Base-by-base conservation (phyloP, 228 moss, liverwort and hornwort species). In the Sphagnum fallax region DNA sequence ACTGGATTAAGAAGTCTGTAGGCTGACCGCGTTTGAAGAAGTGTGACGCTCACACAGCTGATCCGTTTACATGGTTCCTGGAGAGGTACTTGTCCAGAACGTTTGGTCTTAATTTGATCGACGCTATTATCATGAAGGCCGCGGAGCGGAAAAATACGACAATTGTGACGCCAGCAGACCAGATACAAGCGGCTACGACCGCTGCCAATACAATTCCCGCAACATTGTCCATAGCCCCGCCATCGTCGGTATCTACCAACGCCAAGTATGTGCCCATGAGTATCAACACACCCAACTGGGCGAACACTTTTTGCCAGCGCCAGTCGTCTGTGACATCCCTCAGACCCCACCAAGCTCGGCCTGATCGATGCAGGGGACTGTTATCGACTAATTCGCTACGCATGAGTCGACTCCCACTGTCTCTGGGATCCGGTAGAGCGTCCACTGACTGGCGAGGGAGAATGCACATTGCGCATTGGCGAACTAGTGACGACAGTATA, bases 251-350 rank as follows among this genome's bases (percentile, higher is more conserved):
- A 49, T 76, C 76, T 9, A 80, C 76, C n/a, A 80, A 71, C 12
- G 4, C 15, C 18, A 73, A 8, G 60, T 76, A 80, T 6, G 73
- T 76, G 5, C 73, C 76, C 32, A 32, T 32, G 32, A 32, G 32
- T 32, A 32, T 3, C 0, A 68, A 60, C 52, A 65, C 73, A 32
- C 67, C 76, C 18, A 73, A n/a, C 16, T 76, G 73, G 5, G 73
- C 80, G 4, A 76, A 74, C 4, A 74, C 76, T 9, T 61, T 67
- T 55, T 76, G 80, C 76, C 76, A 80, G 4, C 73, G 53, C 80
- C 80, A 76, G 48, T 76, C 76, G 7, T 75, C 72, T 6, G 69
- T 72, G 53, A 76, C 60, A 1, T 61, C 53, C 9, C 65, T 14
- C 4, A 72, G 49, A 32, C 12, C 16, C 8, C 4, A 4, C 12